Percentiles rank a stretch among this genome's conserved stretches.
phyloP scores from a whole-genome alignment of 2,329 filamentous ascomycete genomes.

The Apiospora saccharicola region DNA sequence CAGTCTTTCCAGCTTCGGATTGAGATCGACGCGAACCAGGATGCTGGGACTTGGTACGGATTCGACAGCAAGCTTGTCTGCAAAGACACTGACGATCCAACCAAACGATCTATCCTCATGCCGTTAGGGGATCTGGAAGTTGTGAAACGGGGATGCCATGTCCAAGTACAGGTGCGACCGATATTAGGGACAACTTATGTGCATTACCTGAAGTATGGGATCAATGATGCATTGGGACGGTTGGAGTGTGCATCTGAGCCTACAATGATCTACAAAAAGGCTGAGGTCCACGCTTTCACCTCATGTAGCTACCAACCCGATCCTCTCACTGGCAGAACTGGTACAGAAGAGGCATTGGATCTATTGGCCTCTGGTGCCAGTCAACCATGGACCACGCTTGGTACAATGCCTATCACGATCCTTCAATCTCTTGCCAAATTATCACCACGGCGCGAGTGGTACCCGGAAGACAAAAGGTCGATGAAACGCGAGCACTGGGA shows the following conservation, averaged over 20 bases:
- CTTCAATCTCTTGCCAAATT: constrained; percentile 40
- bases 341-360: constrained; percentile 65
- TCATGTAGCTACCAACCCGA: constrained; percentile 64
- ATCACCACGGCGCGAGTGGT: constrained; percentile 43
- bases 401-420: not conserved
- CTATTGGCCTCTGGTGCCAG: constrained; percentile 54
- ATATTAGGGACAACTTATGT: constrained; percentile 31
- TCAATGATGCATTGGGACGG: constrained; percentile 62
- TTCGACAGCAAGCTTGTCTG: constrained; percentile 65
- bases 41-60: constrained; percentile 64
- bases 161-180: constrained; percentile 47
- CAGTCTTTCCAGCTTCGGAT: constrained; percentile 56
- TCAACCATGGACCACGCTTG: constrained; percentile 47
- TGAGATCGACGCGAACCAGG: constrained; percentile 64
- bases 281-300: constrained; percentile 66
- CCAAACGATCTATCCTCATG: constrained; percentile 59
- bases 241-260: constrained; percentile 66
- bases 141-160: constrained; percentile 48
- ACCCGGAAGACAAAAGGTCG: constrained; percentile 41
- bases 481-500: constrained; percentile 49
- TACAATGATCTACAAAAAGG: constrained; percentile 61
- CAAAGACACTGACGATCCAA: constrained; percentile 48
- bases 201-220: constrained; percentile 57
- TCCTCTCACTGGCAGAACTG: constrained; percentile 63
- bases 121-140: constrained; percentile 52